These are phyloP conservation scores for Gnetum montanum DNA, from an alignment of 75 land plant genomes.

Conservation along the genomic window DNA sequence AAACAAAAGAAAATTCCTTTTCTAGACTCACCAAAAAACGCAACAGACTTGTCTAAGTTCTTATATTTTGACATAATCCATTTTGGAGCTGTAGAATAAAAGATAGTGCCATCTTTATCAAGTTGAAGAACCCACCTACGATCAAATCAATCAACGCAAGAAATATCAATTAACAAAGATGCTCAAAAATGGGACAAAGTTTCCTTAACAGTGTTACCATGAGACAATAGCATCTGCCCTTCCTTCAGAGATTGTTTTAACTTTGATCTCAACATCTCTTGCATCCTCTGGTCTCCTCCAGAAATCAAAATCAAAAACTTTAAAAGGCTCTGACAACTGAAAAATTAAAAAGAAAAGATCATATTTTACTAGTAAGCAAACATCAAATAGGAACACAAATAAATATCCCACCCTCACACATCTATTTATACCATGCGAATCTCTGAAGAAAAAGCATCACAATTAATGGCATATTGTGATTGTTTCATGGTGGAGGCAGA, in stretches of 20 bases:
- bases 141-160: not conserved
- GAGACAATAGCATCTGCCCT: slow-evolving; percentile 66
- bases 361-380: too few relatives aligned
- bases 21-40: slow-evolving; percentile 11
- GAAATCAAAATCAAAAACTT: slow-evolving; percentile 85
- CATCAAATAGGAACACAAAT: too few relatives aligned
- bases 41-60: not conserved
- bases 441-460: slow-evolving; percentile 40
- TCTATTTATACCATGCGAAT: slow-evolving; percentile 45
- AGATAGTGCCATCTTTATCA: slow-evolving; percentile 70
- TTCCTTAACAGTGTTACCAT: slow-evolving; percentile 42
- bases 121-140: slow-evolving; percentile 92
- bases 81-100: slow-evolving; percentile 82
- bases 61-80: slow-evolving; percentile 37
- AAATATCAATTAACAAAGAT: not conserved
- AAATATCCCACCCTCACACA: too few relatives aligned
- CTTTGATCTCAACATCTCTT: slow-evolving; percentile 21
- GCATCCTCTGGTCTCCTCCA: slow-evolving; percentile 61
- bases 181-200: not conserved
- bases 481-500: slow-evolving; percentile 18
- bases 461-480: slow-evolving; percentile 70
- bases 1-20: too few relatives aligned
- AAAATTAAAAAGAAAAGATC: slow-evolving; percentile 7
- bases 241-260: slow-evolving; percentile 48
- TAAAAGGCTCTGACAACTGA: slow-evolving; percentile 91